Evolutionary conservation across 1,139 yeast species (phyloP), one percentile per base, ranked within the genome.

Genomic region (Geotrichum citri-aurantii): DNA sequence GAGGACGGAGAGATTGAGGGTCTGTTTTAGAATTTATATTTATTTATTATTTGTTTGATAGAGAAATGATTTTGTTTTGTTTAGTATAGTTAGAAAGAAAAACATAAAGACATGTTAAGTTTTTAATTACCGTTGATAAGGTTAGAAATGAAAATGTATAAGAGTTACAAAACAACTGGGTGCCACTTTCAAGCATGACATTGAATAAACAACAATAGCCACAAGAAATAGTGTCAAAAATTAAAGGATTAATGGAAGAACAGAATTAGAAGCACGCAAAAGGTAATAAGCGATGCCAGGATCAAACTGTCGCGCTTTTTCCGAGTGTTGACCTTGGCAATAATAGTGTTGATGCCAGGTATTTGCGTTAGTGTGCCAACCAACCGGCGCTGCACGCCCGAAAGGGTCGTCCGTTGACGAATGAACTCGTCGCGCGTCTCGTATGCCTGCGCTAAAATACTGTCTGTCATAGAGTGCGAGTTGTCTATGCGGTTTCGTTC

Each of bases 1-100:
- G 91, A 85, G 55, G 86, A 90, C 61, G 98, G 97, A 62, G 95
- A 91, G 71, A 92, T 93, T 66, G 96, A 90, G 66, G 99, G 99
- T 56, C 81, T 93, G 77, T 92, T 92, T 74, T 92, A 79, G 73
- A 54, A 17, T 46, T 17, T 46, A 46, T 19, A 46, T 24, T 23
- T 24, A 33, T n/a, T 50, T 50, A 24, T 50, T 50, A 24, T 31
- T 33, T 50, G 21, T 12, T 50, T 31, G 42, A 37, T 37, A 37
- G 42, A 37, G 42, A 37, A 12, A 37, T 37, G 42, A 37, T 37
- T 37, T 37, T 37, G 6, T 37, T 37, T 37, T 37, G n/a, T 12
- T 37, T 12, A n/a, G 14, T 37, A n/a, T n/a, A 26, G 29, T 26
- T 37, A 37, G 42, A 37, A 37, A 37, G 19, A 37, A 17, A 37